phyloP scores from a whole-genome alignment of 2,329 filamentous ascomycete species.

The Trichothecium sympodiale region DNA sequence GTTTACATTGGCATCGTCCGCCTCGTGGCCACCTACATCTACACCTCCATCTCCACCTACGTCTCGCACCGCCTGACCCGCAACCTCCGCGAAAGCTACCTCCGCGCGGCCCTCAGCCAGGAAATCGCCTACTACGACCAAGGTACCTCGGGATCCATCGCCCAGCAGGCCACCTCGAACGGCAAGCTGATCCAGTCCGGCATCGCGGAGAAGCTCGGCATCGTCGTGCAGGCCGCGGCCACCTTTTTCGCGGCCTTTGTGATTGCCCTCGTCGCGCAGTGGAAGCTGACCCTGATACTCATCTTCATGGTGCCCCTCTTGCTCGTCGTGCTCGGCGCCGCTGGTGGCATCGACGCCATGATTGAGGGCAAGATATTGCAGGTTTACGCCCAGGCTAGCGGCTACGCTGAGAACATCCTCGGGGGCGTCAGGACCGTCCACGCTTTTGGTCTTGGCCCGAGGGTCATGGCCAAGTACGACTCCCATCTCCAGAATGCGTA shows the following conservation, averaged over 20 bases:
- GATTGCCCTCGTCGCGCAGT: constrained; percentile 21
- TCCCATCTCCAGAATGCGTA: constrained; percentile 7
- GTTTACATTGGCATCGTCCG: constrained; percentile 15
- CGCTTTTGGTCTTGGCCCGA: constrained; percentile 7
- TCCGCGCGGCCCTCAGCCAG: constrained; percentile 32
- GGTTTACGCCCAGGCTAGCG: constrained; percentile 13
- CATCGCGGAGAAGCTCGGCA: constrained; percentile 19
- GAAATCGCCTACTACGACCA: constrained; percentile 34
- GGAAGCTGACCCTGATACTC: constrained; percentile 23
- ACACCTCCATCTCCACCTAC: constrained; percentile 27
- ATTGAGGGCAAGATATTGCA: constrained; percentile 13
- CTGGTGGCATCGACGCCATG: constrained; percentile 11
- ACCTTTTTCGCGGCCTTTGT: constrained; percentile 20
- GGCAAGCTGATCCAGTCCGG: constrained; percentile 22
- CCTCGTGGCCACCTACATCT: constrained; percentile 13
- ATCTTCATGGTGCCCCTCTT: constrained; percentile 6
- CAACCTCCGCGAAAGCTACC: constrained; percentile 29
- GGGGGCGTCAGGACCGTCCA: constrained; percentile 7
- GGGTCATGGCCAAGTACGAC: constrained; percentile 7
- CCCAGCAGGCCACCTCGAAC: constrained; percentile 27
- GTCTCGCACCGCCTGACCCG: constrained; percentile 33
- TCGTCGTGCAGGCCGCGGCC: constrained; percentile 19
- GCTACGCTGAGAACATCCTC: constrained; percentile 15
- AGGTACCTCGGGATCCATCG: constrained; percentile 20
- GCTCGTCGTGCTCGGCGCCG: constrained; percentile 8